A percentile compares a stretch with the other conserved stretches of the same genome.
These are phyloP conservation scores for Yamadazyma laniorum DNA, from an alignment of 805 yeast genomes.

Conservation along the genomic window DNA sequence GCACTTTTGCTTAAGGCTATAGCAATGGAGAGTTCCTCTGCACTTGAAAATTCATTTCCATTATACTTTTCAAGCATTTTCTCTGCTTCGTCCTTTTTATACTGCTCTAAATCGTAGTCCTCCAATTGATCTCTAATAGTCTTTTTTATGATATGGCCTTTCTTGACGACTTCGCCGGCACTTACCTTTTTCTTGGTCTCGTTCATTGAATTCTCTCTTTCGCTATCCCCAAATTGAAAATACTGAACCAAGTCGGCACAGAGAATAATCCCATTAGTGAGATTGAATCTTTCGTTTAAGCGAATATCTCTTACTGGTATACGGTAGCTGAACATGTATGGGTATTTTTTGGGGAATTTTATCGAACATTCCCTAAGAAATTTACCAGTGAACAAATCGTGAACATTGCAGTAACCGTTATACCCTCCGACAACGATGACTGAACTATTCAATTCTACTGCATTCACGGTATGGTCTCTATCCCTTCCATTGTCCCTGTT, in stretches of 20 bases:
- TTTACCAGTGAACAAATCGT: conserved; percentile 44
- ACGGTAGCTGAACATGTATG: conserved; percentile 19
- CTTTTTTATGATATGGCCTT: conserved; percentile 17
- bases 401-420: conserved; percentile 42
- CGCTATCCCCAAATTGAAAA: conserved; percentile 45
- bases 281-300: conserved; percentile 23
- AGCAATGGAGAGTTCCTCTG: conserved; percentile 42
- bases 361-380: conserved; percentile 32
- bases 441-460: conserved; percentile 33
- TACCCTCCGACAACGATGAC: conserved; percentile 40
- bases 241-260: conserved; percentile 45
- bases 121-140: conserved; percentile 34
- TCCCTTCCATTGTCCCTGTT: conserved; percentile 9
- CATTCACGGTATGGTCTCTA: conserved; percentile 14
- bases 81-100: conserved; percentile 20
- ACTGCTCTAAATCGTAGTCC: conserved; percentile 33
- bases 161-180: conserved; percentile 22
- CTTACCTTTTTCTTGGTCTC: conserved; percentile 16
- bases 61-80: conserved; percentile 44
- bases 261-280: conserved; percentile 37
- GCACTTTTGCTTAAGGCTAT: conserved; percentile 39
- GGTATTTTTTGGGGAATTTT: conserved; percentile 25
- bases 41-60: conserved; percentile 35
- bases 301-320: conserved; percentile 27
- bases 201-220: conserved; percentile 10